Base-by-base conservation (phyloP, 495 filamentous ascomycete genomes). In the Xylaria flabelliformis region DNA sequence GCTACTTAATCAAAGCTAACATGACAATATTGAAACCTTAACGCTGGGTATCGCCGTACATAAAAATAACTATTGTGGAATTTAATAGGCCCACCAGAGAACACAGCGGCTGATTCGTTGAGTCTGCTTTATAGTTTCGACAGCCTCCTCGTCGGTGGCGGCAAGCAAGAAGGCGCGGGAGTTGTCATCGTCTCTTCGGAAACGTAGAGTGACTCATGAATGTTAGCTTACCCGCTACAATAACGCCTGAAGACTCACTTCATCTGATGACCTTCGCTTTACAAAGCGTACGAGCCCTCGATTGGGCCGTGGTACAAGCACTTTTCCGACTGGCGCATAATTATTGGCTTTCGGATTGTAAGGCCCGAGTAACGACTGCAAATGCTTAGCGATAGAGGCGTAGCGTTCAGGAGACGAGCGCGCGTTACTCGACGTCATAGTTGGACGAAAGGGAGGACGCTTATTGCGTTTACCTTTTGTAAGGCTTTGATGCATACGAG, bases 21-120 rank as follows among this genome's bases (percentile, higher is more conserved):
- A 41, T 26, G 46, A 62, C 21, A 24, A 62, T 62, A 63, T 29
- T 51, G 4, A 62, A 63, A 41, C 9, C 26, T 4, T 29, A 50
- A 62, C 56, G 67, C 67, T 70, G 42, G 67, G 42, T 70, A 70
- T 62, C 41, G 67, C 29, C 12, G 29, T 8, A 39, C 34, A n/a
- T 41, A 36, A 24, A 34, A 21, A 24, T n/a, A 61, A 9, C 26
- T 24, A 29, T 21, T 55, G 24, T 36, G 1, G 42, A 61, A 48
- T 15, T 19, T 2, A 41, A 21, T 3, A 55, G 24, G 36, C 21
- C 21, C 15, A 39, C 21, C 10, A n/a, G 10, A 2, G 6, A 44
- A 26, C 15, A 44, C 15, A 48, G 21, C 13, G 13, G 0, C 17
- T n/a, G 4, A n/a, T 36, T 24, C 17, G 19, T 12, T 68, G 6